Percentiles rank a stretch among this genome's conserved stretches.
Conservation (phyloP, 345 rosid genomes). For the Erysimum cheiranthoides region DNA sequence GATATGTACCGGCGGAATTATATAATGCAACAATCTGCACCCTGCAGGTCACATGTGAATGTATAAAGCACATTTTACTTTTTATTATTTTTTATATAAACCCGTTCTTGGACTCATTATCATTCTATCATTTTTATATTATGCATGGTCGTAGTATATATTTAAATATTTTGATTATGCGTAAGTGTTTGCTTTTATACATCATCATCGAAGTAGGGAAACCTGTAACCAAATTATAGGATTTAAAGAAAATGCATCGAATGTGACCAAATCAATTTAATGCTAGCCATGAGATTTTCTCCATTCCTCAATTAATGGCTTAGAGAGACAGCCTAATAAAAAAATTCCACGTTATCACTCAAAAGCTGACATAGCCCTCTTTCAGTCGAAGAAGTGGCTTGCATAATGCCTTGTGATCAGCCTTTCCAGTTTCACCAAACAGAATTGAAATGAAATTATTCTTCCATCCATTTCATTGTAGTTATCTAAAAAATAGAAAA, state of each 20-base stretch:
- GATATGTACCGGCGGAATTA: background rate
- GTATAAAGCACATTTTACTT: slow-evolving; percentile 24
- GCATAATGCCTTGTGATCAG: slow-evolving; percentile 18
- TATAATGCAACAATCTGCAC: background rate
- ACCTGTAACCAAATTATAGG: slow-evolving; percentile 18
- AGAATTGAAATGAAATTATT: background rate
- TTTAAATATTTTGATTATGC: slow-evolving; percentile 5
- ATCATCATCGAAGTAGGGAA: background rate
- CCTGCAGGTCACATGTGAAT: slow-evolving; percentile 37
- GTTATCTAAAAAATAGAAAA: background rate
- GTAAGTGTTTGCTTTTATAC: slow-evolving; percentile 10
- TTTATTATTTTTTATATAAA: background rate
- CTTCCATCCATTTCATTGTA: background rate
- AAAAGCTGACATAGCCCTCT: slow-evolving; percentile 24
- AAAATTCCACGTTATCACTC: slow-evolving; percentile 4
- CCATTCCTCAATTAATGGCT: slow-evolving; percentile 19
- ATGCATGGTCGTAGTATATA: slow-evolving; percentile 8
- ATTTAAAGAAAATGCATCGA: slow-evolving; percentile 30
- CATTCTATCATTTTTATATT: background rate
- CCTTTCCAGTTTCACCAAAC: slow-evolving; percentile 16
- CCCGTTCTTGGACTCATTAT: slow-evolving; percentile 1
- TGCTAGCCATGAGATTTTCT: slow-evolving; percentile 7
- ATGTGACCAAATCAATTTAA: slow-evolving; percentile 28
- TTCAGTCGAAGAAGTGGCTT: slow-evolving; percentile 23
- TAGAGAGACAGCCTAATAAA: background rate